phyloP scores from a whole-genome alignment of 2,329 filamentous ascomycete genomes.

The Colletotrichum sp. region DNA sequence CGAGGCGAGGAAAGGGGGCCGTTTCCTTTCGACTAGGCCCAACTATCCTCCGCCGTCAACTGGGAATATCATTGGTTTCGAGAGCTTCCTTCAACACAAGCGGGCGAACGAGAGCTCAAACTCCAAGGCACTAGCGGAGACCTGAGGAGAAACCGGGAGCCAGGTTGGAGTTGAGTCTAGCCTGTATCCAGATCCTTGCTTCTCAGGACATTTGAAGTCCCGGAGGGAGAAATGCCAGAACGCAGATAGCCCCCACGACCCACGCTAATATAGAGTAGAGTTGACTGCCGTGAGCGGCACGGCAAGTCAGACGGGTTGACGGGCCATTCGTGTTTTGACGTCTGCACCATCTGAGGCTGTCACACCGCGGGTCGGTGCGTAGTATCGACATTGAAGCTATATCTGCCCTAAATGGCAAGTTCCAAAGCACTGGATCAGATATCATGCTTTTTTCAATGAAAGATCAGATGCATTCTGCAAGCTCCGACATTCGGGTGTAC shows the following conservation, averaged over 20 bases:
- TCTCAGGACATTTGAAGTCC: neutral
- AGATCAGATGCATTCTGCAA: neutral
- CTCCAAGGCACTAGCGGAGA: neutral
- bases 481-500: neutral
- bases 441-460: neutral
- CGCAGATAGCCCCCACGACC: neutral
- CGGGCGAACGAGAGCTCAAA: neutral
- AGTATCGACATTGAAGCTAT: neutral
- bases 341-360: neutral
- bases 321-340: neutral
- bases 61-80: neutral
- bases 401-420: neutral
- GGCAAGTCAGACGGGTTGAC: neutral
- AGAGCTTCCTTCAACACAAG: neutral
- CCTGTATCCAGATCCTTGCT: neutral
- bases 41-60: neutral
- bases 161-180: neutral
- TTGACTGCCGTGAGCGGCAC: slow-evolving; percentile 7
- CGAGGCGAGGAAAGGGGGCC: neutral
- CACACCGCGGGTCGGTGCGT: neutral
- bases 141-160: neutral
- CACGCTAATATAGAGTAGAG: neutral
- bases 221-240: neutral
- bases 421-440: neutral
- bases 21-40: neutral